A percentile compares a stretch with the other conserved stretches of the same genome.
Evolutionary conservation across 495 filamentous ascomycete genomes (phyloP).

Genomic region (Hyphodiscus hymeniophilus): DNA sequence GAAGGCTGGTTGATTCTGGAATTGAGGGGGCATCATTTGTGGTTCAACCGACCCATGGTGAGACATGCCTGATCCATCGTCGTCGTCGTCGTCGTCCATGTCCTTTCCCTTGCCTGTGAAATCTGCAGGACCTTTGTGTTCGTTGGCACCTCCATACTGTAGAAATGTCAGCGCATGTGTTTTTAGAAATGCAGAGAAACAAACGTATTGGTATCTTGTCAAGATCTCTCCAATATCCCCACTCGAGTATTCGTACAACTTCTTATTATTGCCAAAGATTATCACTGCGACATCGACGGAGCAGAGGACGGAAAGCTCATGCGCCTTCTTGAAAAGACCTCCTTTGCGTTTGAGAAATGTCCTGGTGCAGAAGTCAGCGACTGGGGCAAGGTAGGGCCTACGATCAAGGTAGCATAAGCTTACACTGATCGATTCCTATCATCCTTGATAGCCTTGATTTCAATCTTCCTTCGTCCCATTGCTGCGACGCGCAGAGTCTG

Average conservation of each 20-base stretch:
- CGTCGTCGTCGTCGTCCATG: slow-evolving; percentile 86
- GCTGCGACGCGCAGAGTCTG: slow-evolving; percentile 23
- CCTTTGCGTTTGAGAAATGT: slow-evolving; percentile 98
- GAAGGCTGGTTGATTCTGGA: slow-evolving; percentile 66
- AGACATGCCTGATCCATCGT: slow-evolving; percentile 52
- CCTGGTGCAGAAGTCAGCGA: slow-evolving; percentile 37
- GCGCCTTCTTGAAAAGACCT: slow-evolving; percentile 98
- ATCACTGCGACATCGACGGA: slow-evolving; percentile 98
- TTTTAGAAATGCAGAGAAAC: background rate
- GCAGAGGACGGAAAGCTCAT: slow-evolving; percentile 95
- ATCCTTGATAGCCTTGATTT: slow-evolving; percentile 99
- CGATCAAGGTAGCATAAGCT: slow-evolving; percentile 25
- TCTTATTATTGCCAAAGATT: slow-evolving; percentile 97
- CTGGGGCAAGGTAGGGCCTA: background rate
- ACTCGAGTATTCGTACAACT: slow-evolving; percentile 95
- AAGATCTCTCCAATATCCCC: slow-evolving; percentile 86
- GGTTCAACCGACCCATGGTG: slow-evolving; percentile 44
- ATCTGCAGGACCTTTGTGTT: slow-evolving; percentile 92
- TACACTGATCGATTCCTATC: slow-evolving; percentile 98
- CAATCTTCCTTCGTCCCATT: slow-evolving; percentile 75
- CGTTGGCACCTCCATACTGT: slow-evolving; percentile 85
- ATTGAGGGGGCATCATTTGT: slow-evolving; percentile 57
- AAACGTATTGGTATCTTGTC: slow-evolving; percentile 79
- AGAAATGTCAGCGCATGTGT: slow-evolving; percentile 3
- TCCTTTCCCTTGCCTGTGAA: slow-evolving; percentile 78